Evolutionary conservation across 2,329 filamentous ascomycete genomes (phyloP), one percentile per base, ranked within the genome.

Genomic region (Microdochium nivale): DNA sequence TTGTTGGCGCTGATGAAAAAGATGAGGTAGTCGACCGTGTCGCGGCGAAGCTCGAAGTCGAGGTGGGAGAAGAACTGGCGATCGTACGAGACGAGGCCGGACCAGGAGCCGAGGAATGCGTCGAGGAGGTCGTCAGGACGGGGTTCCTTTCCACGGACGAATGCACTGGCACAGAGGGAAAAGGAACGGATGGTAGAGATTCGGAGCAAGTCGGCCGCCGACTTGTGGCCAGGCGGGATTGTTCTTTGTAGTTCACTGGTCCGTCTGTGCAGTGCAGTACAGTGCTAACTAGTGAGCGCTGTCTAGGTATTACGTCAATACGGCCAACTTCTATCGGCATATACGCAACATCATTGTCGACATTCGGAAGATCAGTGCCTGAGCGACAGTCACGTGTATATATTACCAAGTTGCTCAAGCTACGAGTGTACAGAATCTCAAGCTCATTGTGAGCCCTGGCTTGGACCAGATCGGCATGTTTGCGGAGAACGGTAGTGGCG

Each of bases 371-470:
- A 66, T 83, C 53, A 78, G 81, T 59, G 58, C 16, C 79, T 73
- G 24, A 69, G 62, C 7, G 72, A 76, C 70, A 75, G 72, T 37
- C 1, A 73, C 78, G 16, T 78, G 79, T 58, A 79, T 83, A 51
- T 79, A 82, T 61, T 83, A 79, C 79, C 80, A 83, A 58, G 78
- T 82, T 19, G 74, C 74, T 14, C 80, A 83, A 60, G 79, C 79
- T 8, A 79, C 58, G 62, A 74, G 52, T 48, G 70, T 85, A 4
- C 80, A 84, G 60, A 84, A 85, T 65, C 71, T 84, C 47, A 69
- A 77, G 24, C 84, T 86, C 64, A 67, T 66, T 74, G 77, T 37
- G 77, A 72, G 62, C 59, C 66, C 55, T 43, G 70, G 60, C 58
- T 60, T 55, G 66, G 76, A 64, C 53, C 62, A 77, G 49, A 81